These are phyloP conservation scores for Nicotiana otophora DNA, from an alignment of 257 asterid genomes.

Conservation along the genomic window DNA sequence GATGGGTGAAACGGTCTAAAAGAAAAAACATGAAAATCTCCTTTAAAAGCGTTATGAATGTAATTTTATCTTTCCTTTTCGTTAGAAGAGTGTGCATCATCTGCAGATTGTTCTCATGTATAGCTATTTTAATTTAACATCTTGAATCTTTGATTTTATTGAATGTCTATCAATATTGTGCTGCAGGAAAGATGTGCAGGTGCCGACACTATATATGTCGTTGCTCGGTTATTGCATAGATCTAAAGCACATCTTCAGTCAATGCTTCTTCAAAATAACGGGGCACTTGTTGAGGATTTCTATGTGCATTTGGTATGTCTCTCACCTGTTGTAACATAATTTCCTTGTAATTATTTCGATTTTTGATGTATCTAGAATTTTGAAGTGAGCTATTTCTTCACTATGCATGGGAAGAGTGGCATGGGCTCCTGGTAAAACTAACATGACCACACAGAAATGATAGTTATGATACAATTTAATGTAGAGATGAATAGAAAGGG, in stretches of 20 bases:
- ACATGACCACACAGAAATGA: not conserved
- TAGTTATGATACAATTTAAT: not conserved
- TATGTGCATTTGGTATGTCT: constrained; percentile 72
- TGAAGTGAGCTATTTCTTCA: not conserved
- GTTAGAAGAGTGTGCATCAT: not conserved
- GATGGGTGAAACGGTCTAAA: not conserved
- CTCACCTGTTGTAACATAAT: not conserved
- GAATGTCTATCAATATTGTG: constrained; percentile 24
- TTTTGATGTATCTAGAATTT: not conserved
- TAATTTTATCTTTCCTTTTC: not conserved
- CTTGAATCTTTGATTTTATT: constrained; percentile 15
- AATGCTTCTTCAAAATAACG: constrained; percentile 82
- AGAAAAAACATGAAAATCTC: not conserved
- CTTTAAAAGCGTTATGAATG: not conserved
- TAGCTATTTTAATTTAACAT: constrained; percentile 9
- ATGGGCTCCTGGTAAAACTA: not conserved
- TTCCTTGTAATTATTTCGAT: not conserved
- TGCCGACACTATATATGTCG: constrained; percentile 81
- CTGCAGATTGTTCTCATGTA: not conserved
- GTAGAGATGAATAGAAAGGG: not conserved
- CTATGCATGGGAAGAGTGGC: not conserved
- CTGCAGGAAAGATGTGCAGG: constrained; percentile 99
- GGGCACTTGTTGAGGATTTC: constrained; percentile 80
- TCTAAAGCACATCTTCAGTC: constrained; percentile 88
- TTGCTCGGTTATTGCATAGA: constrained; percentile 90